Conservation (phyloP, 805 yeast species). For the Ogataea siamensis region DNA sequence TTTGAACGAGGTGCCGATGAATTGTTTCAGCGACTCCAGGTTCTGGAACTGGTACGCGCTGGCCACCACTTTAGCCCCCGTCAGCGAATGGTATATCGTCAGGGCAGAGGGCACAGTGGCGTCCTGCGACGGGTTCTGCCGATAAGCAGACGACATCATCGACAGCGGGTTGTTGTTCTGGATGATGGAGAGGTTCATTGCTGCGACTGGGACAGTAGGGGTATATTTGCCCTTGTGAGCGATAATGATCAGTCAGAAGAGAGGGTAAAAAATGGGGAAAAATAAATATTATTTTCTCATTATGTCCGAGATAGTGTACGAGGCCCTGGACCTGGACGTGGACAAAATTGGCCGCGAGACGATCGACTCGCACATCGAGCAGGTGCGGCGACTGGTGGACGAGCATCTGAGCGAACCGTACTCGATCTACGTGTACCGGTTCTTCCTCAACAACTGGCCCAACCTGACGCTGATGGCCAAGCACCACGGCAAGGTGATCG, state of each 20-base stretch:
- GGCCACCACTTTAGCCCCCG: conserved; percentile 39
- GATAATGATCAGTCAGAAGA: conserved; percentile 11
- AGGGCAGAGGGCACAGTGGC: conserved; percentile 23
- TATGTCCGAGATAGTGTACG: conserved; percentile 21
- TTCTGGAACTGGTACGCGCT: conserved; percentile 40
- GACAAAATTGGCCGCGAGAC: conserved; percentile 10
- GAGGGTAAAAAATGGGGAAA: conserved; percentile 10
- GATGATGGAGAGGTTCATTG: conserved; percentile 21
- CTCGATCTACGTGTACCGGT: conserved; percentile 88
- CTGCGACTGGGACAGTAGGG: not conserved
- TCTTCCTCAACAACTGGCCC: conserved; percentile 90
- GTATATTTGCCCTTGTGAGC: conserved; percentile 10
- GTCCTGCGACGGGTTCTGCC: conserved; percentile 18
- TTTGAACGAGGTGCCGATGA: conserved; percentile 39
- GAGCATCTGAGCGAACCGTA: conserved; percentile 89
- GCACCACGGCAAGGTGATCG: conserved; percentile 50
- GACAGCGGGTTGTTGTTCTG: conserved; percentile 26
- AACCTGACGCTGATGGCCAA: conserved; percentile 69
- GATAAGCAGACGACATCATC: conserved; percentile 29
- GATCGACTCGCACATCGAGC: conserved; percentile 43
- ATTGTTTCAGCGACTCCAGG: conserved; percentile 42
- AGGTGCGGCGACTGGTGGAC: conserved; percentile 57
- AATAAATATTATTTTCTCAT: not conserved
- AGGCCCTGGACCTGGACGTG: conserved; percentile 24
- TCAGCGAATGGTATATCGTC: conserved; percentile 40